Conservation (phyloP, 331 rosid genomes). For the Dryas integrifolia region DNA sequence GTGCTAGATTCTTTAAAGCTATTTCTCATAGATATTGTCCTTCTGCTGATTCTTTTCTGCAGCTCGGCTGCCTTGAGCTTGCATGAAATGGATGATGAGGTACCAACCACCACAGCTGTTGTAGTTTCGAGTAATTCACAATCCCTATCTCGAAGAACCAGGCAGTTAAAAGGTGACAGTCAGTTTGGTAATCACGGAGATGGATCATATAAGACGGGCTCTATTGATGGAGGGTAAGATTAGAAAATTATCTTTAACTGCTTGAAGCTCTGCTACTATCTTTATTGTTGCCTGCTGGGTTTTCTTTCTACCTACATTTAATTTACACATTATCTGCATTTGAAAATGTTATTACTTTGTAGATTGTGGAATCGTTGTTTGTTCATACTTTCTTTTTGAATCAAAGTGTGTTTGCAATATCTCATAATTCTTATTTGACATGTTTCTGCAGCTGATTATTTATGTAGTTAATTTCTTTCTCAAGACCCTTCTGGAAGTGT, state of each 20-base stretch:
- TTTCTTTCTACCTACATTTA: background rate
- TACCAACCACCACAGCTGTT: slow-evolving; percentile 79
- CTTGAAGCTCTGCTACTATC: background rate
- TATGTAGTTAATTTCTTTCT: background rate
- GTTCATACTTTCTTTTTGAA: background rate
- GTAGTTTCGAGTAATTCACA: slow-evolving; percentile 68
- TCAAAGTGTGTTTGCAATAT: background rate
- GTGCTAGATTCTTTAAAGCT: background rate
- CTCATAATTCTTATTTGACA: background rate
- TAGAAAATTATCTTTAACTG: slow-evolving; percentile 15
- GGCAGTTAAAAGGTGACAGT: slow-evolving; percentile 73
- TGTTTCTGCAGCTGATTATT: slow-evolving; percentile 1
- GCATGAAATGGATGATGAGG: slow-evolving; percentile 79
- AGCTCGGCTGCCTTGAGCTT: slow-evolving; percentile 63
- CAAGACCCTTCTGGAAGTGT: background rate
- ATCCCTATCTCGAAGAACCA: slow-evolving; percentile 90
- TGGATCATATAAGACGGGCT: slow-evolving; percentile 68
- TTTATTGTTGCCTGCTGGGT: background rate
- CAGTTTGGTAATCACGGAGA: slow-evolving; percentile 58
- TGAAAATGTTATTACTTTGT: background rate
- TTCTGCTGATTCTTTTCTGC: slow-evolving; percentile 39
- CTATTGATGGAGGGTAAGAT: slow-evolving; percentile 89
- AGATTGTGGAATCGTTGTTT: background rate
- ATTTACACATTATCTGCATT: background rate
- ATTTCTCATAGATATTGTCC: slow-evolving; percentile 7